A percentile compares a stretch with the other conserved stretches of the same genome.
phyloP scores from a whole-genome alignment of 179 eudicot species.

The Silene noctiflora region DNA sequence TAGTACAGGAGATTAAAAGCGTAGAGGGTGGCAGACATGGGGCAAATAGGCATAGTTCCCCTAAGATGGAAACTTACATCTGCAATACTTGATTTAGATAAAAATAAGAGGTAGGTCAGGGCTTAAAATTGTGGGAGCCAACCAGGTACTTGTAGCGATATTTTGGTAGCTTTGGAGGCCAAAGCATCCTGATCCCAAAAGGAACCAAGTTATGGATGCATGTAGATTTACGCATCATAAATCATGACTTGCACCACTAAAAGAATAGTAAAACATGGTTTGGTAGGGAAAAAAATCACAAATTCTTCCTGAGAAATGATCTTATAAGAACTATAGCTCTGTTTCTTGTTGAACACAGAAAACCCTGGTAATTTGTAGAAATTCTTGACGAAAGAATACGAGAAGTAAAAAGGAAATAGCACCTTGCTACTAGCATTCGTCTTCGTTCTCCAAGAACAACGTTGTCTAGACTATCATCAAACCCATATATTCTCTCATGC shows the following conservation, averaged over 20 bases:
- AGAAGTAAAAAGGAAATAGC: conserved; percentile 7
- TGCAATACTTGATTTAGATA: not conserved
- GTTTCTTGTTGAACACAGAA: not conserved
- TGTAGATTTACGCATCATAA: not conserved
- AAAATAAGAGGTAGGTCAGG: not conserved
- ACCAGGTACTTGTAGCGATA: not conserved
- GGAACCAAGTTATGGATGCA: not conserved
- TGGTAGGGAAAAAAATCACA: not conserved
- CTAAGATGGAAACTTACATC: not conserved
- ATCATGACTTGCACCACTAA: not conserved
- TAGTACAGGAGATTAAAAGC: not conserved
- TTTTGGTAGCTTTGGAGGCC: not conserved
- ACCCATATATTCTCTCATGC: conserved; percentile 33
- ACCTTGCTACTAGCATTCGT: conserved; percentile 66
- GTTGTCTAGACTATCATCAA: conserved; percentile 56
- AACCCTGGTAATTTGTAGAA: not conserved
- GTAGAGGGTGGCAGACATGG: no score
- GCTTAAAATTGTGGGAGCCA: not conserved
- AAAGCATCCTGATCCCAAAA: conserved; percentile 3
- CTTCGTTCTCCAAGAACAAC: conserved; percentile 52
- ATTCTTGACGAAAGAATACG: not conserved
- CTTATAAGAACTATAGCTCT: not conserved
- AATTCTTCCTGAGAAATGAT: not conserved
- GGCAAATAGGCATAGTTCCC: not conserved
- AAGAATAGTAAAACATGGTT: not conserved